These are phyloP conservation scores for Lachnellula subtilissima DNA, from an alignment of 2,329 filamentous ascomycete species.

Conservation along the genomic window DNA sequence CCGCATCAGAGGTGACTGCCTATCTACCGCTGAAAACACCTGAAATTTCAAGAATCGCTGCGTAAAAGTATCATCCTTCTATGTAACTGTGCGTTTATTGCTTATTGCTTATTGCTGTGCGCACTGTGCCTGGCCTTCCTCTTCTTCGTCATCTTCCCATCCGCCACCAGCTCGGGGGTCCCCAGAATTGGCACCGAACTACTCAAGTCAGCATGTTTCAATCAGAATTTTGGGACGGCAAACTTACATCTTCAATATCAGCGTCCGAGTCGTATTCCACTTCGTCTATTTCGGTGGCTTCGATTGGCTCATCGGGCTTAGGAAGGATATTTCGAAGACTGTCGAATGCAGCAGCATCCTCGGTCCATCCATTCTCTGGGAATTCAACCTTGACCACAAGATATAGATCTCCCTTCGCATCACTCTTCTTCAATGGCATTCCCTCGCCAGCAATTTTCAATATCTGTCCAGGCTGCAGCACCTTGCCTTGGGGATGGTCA, in stretches of 20 bases:
- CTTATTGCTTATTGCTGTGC: constrained; percentile 23
- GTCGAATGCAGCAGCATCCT: constrained; percentile 64
- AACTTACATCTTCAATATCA: constrained; percentile 69
- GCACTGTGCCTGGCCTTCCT: constrained; percentile 59
- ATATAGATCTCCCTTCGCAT: constrained; percentile 81
- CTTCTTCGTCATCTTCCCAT: constrained; percentile 68
- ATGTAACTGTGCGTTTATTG: constrained; percentile 20
- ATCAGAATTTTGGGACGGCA: constrained; percentile 3
- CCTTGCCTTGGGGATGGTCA: constrained; percentile 71
- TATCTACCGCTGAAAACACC: not conserved
- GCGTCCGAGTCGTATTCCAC: constrained; percentile 81
- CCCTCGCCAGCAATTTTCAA: constrained; percentile 85
- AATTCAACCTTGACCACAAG: constrained; percentile 82
- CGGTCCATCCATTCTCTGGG: constrained; percentile 79
- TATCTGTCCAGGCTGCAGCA: constrained; percentile 77
- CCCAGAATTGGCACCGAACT: constrained; percentile 69
- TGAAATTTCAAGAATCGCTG: not conserved
- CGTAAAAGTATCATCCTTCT: constrained; percentile 2
- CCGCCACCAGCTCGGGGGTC: constrained; percentile 61
- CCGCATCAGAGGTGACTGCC: not conserved
- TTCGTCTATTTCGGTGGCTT: constrained; percentile 75
- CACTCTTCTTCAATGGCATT: constrained; percentile 88
- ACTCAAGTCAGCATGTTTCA: constrained; percentile 26
- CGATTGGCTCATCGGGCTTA: constrained; percentile 50
- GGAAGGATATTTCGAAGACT: constrained; percentile 74